Evolutionary conservation across 169 alveolate species (phyloP).

Genomic region (Plasmodium coatneyi): DNA sequence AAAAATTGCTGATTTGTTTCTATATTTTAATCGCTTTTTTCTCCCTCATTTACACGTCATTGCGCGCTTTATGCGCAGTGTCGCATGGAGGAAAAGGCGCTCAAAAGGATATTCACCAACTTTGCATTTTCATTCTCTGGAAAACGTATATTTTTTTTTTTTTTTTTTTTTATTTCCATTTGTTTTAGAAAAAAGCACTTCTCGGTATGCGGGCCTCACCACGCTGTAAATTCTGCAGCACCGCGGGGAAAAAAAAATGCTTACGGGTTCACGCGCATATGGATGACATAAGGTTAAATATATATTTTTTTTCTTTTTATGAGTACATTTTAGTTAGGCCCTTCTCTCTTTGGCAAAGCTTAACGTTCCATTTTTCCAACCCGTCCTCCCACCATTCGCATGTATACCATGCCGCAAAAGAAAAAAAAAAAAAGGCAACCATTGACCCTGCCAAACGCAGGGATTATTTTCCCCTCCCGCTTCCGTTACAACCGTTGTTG

Average conservation of each 20-base stretch:
- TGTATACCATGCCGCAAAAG: not conserved
- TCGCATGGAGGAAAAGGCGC: not conserved
- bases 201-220: not conserved
- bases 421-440: not conserved
- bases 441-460: not conserved
- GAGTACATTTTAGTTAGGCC: not conserved
- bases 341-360: not conserved
- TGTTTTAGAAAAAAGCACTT: not conserved
- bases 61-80: not conserved
- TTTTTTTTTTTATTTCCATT: not conserved
- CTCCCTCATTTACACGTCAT: not conserved
- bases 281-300: not conserved
- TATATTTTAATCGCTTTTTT: not conserved
- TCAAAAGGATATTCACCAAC: not conserved
- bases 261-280: not conserved
- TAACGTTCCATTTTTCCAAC: not conserved
- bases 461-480: not conserved
- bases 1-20: not conserved
- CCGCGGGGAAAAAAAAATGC: not conserved
- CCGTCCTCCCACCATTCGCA: not conserved
- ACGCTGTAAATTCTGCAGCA: not conserved
- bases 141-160: not conserved
- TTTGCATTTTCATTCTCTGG: not conserved
- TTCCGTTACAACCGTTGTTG: not conserved
- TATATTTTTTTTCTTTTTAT: not conserved